Evolutionary conservation across 2,329 filamentous ascomycete species (phyloP).

Genomic region (Fusarium proliferatum): DNA sequence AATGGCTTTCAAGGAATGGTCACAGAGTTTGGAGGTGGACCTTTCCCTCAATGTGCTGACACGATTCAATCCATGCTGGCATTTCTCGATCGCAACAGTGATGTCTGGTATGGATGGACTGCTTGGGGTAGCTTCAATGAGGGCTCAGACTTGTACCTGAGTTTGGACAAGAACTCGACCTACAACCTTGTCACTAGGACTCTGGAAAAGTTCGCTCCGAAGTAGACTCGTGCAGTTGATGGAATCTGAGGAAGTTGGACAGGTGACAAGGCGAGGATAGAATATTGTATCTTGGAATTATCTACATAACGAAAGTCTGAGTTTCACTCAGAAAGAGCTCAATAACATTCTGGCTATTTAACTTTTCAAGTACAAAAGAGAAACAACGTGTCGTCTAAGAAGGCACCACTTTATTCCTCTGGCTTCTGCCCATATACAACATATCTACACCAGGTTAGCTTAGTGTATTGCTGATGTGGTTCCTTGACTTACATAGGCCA

Average conservation of each 20-base stretch:
- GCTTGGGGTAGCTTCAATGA: not conserved
- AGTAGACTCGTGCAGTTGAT: rapidly evolving
- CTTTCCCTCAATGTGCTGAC: not conserved
- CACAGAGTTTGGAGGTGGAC: not conserved
- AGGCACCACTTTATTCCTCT: rapidly evolving
- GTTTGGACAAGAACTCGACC: not conserved
- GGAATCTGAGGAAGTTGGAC: not conserved
- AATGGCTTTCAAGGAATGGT: not conserved
- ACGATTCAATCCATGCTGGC: not conserved
- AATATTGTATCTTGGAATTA: not conserved
- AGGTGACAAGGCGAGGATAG: not conserved
- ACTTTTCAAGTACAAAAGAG: no score
- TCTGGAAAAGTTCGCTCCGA: not conserved
- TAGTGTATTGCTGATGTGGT: rapidly evolving
- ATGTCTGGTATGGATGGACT: slow-evolving; percentile 4
- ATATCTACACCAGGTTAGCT: not conserved
- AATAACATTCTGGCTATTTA: rapidly evolving
- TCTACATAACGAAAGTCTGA: rapidly evolving
- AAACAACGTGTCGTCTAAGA: rapidly evolving
- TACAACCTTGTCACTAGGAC: not conserved
- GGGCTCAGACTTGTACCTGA: not conserved
- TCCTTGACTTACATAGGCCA: slow-evolving; percentile 41
- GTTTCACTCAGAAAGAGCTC: rapidly evolving
- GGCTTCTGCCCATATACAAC: slow-evolving; percentile 31
- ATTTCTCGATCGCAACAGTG: not conserved